These are phyloP conservation scores for Cladosporium oxysporum DNA, from an alignment of 2,329 filamentous ascomycete genomes.

Conservation along the genomic window DNA sequence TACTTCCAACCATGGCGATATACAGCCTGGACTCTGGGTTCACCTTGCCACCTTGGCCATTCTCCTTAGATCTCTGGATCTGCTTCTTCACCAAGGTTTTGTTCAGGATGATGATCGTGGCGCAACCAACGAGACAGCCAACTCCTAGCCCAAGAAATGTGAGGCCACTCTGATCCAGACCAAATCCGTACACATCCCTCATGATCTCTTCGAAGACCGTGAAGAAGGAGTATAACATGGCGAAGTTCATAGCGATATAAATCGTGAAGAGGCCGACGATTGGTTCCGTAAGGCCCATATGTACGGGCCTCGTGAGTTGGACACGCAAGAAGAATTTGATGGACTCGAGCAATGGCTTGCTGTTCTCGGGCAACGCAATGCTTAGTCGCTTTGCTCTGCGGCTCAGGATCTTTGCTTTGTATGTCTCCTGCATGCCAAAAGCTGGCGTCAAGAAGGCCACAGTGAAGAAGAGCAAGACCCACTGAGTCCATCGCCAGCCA, in stretches of 20 bases:
- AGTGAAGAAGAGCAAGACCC: conserved; percentile 36
- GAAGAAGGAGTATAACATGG: conserved; percentile 29
- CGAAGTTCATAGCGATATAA: conserved; percentile 30
- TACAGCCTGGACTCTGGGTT: conserved; percentile 21
- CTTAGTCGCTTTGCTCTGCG: conserved; percentile 33
- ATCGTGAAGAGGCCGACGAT: conserved; percentile 32
- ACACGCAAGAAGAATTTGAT: conserved; percentile 28
- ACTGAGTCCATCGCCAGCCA: conserved; percentile 31
- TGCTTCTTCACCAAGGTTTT: conserved; percentile 13
- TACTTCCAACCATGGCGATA: conserved; percentile 22
- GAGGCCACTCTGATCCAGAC: conserved; percentile 23
- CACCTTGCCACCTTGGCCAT: conserved; percentile 20
- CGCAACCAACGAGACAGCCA: conserved; percentile 23
- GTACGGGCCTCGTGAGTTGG: conserved; percentile 30
- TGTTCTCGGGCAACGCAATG: conserved; percentile 25
- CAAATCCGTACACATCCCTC: conserved; percentile 28
- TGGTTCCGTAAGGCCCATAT: conserved; percentile 36
- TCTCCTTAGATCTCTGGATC: neutral
- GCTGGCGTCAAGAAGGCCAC: conserved; percentile 32
- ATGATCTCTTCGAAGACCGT: conserved; percentile 30
- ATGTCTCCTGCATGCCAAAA: conserved; percentile 51
- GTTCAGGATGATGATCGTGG: conserved; percentile 9
- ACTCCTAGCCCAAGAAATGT: conserved; percentile 31
- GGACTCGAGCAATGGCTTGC: conserved; percentile 27
- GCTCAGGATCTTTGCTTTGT: conserved; percentile 49